These are phyloP conservation scores for Puccinia polysora DNA, from an alignment of 1,284 basidiomycete genomes.

Conservation along the genomic window DNA sequence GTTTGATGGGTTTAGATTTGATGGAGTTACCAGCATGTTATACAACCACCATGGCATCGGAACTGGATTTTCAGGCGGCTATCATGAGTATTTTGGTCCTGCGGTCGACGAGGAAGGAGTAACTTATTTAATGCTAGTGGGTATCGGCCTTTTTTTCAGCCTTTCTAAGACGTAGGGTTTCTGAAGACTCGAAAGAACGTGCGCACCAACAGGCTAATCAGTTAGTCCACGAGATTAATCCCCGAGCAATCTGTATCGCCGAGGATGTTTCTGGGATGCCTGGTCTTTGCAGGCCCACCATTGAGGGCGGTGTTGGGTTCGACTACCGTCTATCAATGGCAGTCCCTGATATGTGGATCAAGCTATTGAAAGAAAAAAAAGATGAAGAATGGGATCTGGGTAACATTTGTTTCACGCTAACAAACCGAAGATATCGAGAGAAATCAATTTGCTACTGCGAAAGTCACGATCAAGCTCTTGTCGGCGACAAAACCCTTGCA, in stretches of 20 bases:
- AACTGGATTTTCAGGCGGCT: constrained; percentile 91
- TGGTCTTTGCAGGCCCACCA: constrained; percentile 73
- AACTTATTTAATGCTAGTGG: constrained; percentile 89
- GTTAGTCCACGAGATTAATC: constrained; percentile 75
- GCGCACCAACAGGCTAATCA: constrained; percentile 72
- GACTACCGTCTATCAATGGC: constrained; percentile 98
- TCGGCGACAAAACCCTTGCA: constrained; percentile 94
- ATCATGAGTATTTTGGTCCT: constrained; percentile 94
- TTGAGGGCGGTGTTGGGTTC: constrained; percentile 85
- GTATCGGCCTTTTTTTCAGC: constrained; percentile 51
- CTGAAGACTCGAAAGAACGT: constrained; percentile 21
- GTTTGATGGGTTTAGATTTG: constrained; percentile 97
- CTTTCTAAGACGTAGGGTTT: background rate
- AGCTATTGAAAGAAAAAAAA: constrained; percentile 82
- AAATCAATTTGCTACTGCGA: constrained; percentile 92
- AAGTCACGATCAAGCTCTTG: constrained; percentile 94
- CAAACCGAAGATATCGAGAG: constrained; percentile 81
- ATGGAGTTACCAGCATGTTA: constrained; percentile 99
- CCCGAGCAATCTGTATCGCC: constrained; percentile 79
- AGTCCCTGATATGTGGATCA: constrained; percentile 99
- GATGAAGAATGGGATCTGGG: constrained; percentile 87
- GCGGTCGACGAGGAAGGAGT: constrained; percentile 81
- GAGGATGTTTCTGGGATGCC: constrained; percentile 99
- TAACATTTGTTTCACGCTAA: constrained; percentile 81
- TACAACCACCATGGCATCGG: constrained; percentile 96